Conservation (phyloP, 2,329 filamentous ascomycete species). For the Samsoniella hepiali region DNA sequence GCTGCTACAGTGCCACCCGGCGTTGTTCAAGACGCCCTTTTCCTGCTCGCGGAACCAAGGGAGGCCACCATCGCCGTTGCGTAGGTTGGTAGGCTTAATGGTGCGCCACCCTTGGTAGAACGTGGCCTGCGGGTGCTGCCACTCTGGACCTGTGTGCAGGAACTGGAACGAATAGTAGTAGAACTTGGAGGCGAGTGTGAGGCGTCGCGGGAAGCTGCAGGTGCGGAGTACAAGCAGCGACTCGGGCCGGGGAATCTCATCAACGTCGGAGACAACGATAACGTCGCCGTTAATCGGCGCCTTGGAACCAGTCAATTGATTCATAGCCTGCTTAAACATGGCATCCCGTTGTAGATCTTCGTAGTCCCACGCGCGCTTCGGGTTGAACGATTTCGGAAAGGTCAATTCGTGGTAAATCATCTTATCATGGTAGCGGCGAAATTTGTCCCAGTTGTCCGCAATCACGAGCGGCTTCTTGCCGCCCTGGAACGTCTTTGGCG, state of each 20-base stretch:
- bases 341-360: constrained; percentile 55
- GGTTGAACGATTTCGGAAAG: constrained; percentile 40
- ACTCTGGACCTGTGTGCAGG: constrained; percentile 39
- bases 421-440: constrained; percentile 53
- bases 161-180: constrained; percentile 60
- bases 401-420: constrained; percentile 58
- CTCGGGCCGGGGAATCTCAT: constrained; percentile 56
- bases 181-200: constrained; percentile 50
- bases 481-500: constrained; percentile 55
- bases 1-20: constrained; percentile 60
- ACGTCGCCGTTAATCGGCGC: constrained; percentile 50
- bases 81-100: constrained; percentile 51
- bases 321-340: constrained; percentile 55
- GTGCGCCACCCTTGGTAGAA: constrained; percentile 46
- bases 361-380: constrained; percentile 44
- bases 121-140: constrained; percentile 60
- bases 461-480: constrained; percentile 52
- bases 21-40: constrained; percentile 45
- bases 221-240: constrained; percentile 47
- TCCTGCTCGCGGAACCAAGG: constrained; percentile 39
- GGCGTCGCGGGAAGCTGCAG: constrained; percentile 50
- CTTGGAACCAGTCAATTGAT: constrained; percentile 39
- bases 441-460: constrained; percentile 49
- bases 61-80: constrained; percentile 43
- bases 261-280: constrained; percentile 57